Percentiles rank a stretch among this genome's conserved stretches.
Conservation (phyloP, 768 basidiomycete species). For the Naematelia encephala region DNA sequence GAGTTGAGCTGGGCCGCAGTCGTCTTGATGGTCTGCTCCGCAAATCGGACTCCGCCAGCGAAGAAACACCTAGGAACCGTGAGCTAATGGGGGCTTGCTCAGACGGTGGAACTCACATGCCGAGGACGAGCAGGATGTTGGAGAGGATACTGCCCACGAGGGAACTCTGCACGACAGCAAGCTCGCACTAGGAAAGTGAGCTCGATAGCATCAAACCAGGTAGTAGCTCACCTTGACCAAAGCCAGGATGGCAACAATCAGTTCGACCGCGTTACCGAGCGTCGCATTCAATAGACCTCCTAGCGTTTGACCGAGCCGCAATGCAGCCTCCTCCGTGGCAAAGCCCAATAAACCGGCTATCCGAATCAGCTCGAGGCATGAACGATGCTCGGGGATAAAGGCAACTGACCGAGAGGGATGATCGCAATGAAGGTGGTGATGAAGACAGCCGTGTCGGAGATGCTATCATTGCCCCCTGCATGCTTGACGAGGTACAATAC, state of each 20-base stretch:
- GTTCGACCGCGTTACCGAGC: slow-evolving; percentile 58
- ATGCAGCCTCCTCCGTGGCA: slow-evolving; percentile 59
- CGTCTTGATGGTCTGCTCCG: slow-evolving; percentile 58
- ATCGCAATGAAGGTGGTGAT: slow-evolving; percentile 57
- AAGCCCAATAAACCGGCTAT: slow-evolving; percentile 57
- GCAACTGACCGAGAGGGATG: slow-evolving; percentile 53
- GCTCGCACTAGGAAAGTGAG: slow-evolving; percentile 53
- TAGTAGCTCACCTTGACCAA: slow-evolving; percentile 37
- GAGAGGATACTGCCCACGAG: slow-evolving; percentile 58
- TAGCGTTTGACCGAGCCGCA: slow-evolving; percentile 54
- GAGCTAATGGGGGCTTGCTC: not conserved
- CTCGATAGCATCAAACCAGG: not conserved
- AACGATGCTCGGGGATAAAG: not conserved
- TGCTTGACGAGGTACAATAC: slow-evolving; percentile 56
- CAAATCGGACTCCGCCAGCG: slow-evolving; percentile 56
- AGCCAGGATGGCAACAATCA: slow-evolving; percentile 55
- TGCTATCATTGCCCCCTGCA: slow-evolving; percentile 30
- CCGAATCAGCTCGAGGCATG: slow-evolving; percentile 1
- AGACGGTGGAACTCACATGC: slow-evolving; percentile 39
- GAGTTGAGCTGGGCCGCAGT: slow-evolving; percentile 55
- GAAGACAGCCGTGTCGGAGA: slow-evolving; percentile 56
- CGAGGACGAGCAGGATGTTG: slow-evolving; percentile 52
- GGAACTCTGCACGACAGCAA: slow-evolving; percentile 59
- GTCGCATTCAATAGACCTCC: slow-evolving; percentile 61
- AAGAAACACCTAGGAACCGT: slow-evolving; percentile 35